phyloP scores from a whole-genome alignment of 495 filamentous ascomycete genomes.

The Aspergillus sparsus region DNA sequence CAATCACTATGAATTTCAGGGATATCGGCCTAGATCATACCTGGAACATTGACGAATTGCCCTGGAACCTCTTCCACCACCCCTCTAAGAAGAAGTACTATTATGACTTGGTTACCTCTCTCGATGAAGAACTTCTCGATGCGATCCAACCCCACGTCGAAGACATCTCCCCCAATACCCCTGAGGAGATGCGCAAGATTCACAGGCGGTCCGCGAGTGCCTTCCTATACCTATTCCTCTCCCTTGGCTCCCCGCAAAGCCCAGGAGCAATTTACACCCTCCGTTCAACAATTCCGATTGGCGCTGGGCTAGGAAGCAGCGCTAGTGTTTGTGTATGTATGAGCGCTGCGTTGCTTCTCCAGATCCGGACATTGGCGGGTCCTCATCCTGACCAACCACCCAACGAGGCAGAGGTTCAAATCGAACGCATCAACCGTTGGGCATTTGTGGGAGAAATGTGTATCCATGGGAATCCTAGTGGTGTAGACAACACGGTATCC shows the following conservation, averaged over 20 bases:
- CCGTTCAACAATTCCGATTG: conserved; percentile 91
- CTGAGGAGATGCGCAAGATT: conserved; percentile 69
- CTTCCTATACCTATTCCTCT: conserved; percentile 92
- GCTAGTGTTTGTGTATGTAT: conserved; percentile 90
- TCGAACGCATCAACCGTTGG: conserved; percentile 96
- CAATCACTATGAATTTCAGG: conserved; percentile 80
- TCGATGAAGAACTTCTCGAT: conserved; percentile 77
- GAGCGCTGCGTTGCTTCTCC: conserved; percentile 80
- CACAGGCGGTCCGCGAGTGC: conserved; percentile 76
- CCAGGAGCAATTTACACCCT: conserved; percentile 85
- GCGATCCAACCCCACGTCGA: conserved; percentile 76
- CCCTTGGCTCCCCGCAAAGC: conserved; percentile 74
- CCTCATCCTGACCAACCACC: conserved; percentile 86
- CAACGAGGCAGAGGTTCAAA: conserved; percentile 76
- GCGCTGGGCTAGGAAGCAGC: conserved; percentile 88
- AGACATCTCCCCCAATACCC: conserved; percentile 62
- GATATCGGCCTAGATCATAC: conserved; percentile 84
- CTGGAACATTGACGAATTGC: conserved; percentile 88
- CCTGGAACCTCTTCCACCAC: conserved; percentile 77
- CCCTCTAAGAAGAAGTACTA: conserved; percentile 89
- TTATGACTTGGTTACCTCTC: conserved; percentile 79
- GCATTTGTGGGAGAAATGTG: conserved; percentile 96
- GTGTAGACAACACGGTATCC: conserved; percentile 96
- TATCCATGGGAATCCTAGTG: conserved; percentile 94
- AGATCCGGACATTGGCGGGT: conserved; percentile 81